Evolutionary conservation across 2,329 filamentous ascomycete genomes (phyloP).

Genomic region (Coleophoma eucalyptorum): DNA sequence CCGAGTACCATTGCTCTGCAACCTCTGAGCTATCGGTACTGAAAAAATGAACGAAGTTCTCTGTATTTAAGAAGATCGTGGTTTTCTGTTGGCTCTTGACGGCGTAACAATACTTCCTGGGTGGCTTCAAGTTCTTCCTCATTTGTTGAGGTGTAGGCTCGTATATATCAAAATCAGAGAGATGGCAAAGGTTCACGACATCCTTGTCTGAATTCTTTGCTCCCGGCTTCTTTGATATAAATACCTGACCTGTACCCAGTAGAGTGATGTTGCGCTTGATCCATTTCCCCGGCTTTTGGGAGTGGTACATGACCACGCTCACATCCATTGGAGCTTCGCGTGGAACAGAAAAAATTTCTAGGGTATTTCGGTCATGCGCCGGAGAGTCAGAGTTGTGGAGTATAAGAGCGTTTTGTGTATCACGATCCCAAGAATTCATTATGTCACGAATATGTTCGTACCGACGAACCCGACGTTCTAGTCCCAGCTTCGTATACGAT

Average conservation of each 20-base stretch:
- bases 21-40: slow-evolving; percentile 67
- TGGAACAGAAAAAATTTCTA: slow-evolving; percentile 64
- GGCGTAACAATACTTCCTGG: slow-evolving; percentile 81
- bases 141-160: slow-evolving; percentile 65
- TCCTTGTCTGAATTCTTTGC: slow-evolving; percentile 62
- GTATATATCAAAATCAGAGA: slow-evolving; percentile 93
- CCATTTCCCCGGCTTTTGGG: slow-evolving; percentile 81
- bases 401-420: slow-evolving; percentile 71
- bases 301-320: slow-evolving; percentile 73
- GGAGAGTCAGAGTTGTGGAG: slow-evolving; percentile 57
- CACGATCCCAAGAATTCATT: slow-evolving; percentile 88
- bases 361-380: slow-evolving; percentile 49
- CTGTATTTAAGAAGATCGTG: slow-evolving; percentile 74
- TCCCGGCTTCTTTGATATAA: slow-evolving; percentile 66
- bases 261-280: slow-evolving; percentile 78
- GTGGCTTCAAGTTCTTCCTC: slow-evolving; percentile 71
- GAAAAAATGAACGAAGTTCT: slow-evolving; percentile 92
- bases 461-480: slow-evolving; percentile 77
- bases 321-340: slow-evolving; percentile 61
- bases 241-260: slow-evolving; percentile 66
- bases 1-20: slow-evolving; percentile 66
- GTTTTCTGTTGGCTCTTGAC: slow-evolving; percentile 92
- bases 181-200: slow-evolving; percentile 67
- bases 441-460: slow-evolving; percentile 87
- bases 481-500: slow-evolving; percentile 67